A percentile compares a stretch with the other conserved stretches of the same genome.
Conservation (phyloP, 306 rosid genomes). For the Rubus parviflorus region DNA sequence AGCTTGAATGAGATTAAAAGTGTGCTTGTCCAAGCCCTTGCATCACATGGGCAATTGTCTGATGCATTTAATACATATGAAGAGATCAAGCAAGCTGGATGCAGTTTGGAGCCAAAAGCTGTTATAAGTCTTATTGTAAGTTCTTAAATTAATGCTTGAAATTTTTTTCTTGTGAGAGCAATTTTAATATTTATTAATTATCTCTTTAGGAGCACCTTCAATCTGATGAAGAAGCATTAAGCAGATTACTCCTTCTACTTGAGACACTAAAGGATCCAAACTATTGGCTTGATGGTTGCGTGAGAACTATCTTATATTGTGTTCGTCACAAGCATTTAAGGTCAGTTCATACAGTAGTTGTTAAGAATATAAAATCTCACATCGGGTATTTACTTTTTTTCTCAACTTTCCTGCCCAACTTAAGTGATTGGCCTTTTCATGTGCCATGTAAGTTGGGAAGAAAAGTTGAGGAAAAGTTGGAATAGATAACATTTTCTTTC, state of each 20-base stretch:
- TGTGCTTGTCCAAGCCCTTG: conserved; percentile 73
- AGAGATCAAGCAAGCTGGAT: conserved; percentile 64
- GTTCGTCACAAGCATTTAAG: conserved; percentile 61
- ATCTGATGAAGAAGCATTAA: conserved; percentile 48
- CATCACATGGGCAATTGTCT: conserved; percentile 55
- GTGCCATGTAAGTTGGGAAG: not conserved
- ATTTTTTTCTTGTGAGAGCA: conserved; percentile 1
- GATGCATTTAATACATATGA: conserved; percentile 59
- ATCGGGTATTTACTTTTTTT: not conserved
- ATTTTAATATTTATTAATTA: conserved; percentile 8
- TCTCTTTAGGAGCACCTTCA: conserved; percentile 49
- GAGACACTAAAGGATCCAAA: conserved; percentile 45
- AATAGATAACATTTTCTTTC: not conserved
- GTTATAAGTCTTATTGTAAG: conserved; percentile 68
- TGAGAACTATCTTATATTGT: conserved; percentile 61
- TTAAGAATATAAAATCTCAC: conserved; percentile 2
- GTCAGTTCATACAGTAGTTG: conserved; percentile 31
- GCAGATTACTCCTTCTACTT: conserved; percentile 57
- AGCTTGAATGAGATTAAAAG: conserved; percentile 61
- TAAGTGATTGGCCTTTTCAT: not conserved
- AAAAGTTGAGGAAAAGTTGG: not conserved
- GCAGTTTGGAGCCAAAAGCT: conserved; percentile 68
- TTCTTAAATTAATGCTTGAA: conserved; percentile 17
- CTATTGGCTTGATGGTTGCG: conserved; percentile 71
- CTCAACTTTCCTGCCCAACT: not conserved